phyloP scores from a whole-genome alignment of 805 yeast genomes.

The Barnettozyma pratensis region DNA sequence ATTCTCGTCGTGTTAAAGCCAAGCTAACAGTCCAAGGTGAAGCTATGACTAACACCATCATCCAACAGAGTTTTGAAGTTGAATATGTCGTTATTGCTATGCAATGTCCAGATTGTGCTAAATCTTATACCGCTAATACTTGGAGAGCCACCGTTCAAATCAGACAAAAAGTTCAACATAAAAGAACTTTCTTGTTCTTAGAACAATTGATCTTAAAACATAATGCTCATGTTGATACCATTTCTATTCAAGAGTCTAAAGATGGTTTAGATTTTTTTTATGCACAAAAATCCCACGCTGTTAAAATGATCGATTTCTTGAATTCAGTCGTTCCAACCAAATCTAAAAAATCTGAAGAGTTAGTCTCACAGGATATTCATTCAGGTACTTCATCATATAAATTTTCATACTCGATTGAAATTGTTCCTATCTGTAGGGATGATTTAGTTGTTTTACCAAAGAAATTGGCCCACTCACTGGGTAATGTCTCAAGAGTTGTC shows the following conservation, averaged over 20 bases:
- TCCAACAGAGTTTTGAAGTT: constrained; percentile 92
- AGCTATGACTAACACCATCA: constrained; percentile 84
- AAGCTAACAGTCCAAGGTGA: constrained; percentile 96
- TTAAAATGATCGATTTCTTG: constrained; percentile 89
- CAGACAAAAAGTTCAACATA: constrained; percentile 95
- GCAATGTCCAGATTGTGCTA: constrained; percentile 99
- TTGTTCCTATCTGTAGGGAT: constrained; percentile 95
- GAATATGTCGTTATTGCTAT: constrained; percentile 90
- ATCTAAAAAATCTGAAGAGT: constrained; percentile 80
- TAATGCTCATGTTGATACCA: constrained; percentile 90
- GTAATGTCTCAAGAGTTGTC: constrained; percentile 76
- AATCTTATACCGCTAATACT: constrained; percentile 91
- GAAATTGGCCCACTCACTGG: constrained; percentile 76
- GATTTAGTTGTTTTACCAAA: constrained; percentile 91
- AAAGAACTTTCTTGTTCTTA: constrained; percentile 90
- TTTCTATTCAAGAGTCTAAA: constrained; percentile 84
- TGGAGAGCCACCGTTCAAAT: constrained; percentile 98
- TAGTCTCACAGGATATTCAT: constrained; percentile 88
- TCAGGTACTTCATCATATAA: constrained; percentile 84
- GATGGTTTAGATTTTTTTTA: constrained; percentile 96
- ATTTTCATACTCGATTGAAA: constrained; percentile 88
- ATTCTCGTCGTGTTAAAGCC: constrained; percentile 88
- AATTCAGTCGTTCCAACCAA: constrained; percentile 80
- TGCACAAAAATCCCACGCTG: constrained; percentile 83
- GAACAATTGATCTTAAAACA: constrained; percentile 93